Base-by-base conservation (phyloP, 2,329 filamentous ascomycete genomes). In the Neoarthrinium moseri region DNA sequence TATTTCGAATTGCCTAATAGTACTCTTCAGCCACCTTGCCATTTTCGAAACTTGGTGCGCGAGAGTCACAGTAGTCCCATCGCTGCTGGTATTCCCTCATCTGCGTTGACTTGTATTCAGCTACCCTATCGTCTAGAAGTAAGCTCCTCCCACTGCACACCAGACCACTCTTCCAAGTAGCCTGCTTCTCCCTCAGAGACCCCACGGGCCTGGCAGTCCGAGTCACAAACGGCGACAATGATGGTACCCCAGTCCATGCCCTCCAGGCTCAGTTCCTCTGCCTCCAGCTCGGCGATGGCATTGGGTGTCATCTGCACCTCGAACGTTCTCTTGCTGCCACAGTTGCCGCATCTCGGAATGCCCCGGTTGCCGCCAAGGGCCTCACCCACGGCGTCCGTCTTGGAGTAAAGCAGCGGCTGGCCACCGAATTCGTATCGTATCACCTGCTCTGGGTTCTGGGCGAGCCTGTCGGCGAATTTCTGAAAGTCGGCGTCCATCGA, bases 221-320 rank as follows among this genome's bases (percentile, higher is more conserved):
- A 80, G 53, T 78, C 81, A 65, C 94, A 99, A 6, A 95, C 90
- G 0, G 83, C 91, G 29, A 97, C 73, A 47, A 99, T 82, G 7
- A 99, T 79, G 1, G 91, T 97, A 0, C 92, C 92, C 94, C 94
- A 99, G 60, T 99, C 94, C 94, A 99, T 99, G 0, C 91, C 94
- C 73, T 95, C 78, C 17, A 86, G 59, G 30, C 79, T 80, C 55
- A 83, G 65, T 46, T 86, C 84, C 33, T 91, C 87, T 2, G 79
- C 84, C 72, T 97, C 94, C 44, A 97, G 73, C 73, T 95, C 87
- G 23, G 83, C 82, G 58, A 99, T 99, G 3, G 91, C 86, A 62
- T 95, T 87, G 32, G 94, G 94, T 55, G 87, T 91, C 53, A 99
- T 73, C 74, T 99, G 94, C 48, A 96, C 75, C 74, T 99, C 94